A percentile compares a stretch with the other conserved stretches of the same genome.
These are phyloP conservation scores for Leishmania gerbilli DNA, from an alignment of 208 protist species.

Conservation along the genomic window DNA sequence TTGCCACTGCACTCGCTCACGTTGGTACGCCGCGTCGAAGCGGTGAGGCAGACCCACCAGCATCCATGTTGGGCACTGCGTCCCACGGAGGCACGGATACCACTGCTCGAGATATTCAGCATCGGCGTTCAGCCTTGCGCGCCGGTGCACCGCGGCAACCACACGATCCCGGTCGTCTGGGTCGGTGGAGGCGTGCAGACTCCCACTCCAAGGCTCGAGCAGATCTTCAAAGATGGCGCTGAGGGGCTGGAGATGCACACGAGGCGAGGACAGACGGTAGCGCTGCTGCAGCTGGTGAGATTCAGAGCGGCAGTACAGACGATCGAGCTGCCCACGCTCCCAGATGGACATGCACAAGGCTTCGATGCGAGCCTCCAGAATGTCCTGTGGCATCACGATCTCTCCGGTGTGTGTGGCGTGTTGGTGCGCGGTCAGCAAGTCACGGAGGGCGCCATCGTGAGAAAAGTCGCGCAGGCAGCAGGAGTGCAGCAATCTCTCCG, in stretches of 20 bases:
- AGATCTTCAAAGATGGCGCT: conserved; percentile 50
- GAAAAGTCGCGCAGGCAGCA: conserved; percentile 27
- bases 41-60: conserved; percentile 21
- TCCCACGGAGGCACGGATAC: conserved; percentile 18
- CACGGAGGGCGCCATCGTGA: conserved; percentile 29
- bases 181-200: conserved; percentile 8
- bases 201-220: conserved; percentile 44
- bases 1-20: conserved; percentile 23
- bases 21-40: conserved; percentile 21
- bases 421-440: conserved; percentile 30
- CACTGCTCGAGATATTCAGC: conserved; percentile 27
- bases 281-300: conserved; percentile 48
- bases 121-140: conserved; percentile 34
- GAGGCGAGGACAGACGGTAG: conserved; percentile 42
- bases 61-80: conserved; percentile 12
- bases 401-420: conserved; percentile 20
- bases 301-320: conserved; percentile 49
- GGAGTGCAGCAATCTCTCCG: conserved; percentile 26
- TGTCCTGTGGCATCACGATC: conserved; percentile 12
- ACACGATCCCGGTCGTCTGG: conserved; percentile 30
- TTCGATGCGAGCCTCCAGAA: conserved; percentile 35
- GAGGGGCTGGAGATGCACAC: conserved; percentile 45
- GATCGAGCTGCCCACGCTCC: conserved; percentile 41
- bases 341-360: conserved; percentile 43
- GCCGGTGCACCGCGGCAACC: conserved; percentile 32